phyloP scores from a whole-genome alignment of 305 asterid species.

The Fraxinus xanthoxyloides region DNA sequence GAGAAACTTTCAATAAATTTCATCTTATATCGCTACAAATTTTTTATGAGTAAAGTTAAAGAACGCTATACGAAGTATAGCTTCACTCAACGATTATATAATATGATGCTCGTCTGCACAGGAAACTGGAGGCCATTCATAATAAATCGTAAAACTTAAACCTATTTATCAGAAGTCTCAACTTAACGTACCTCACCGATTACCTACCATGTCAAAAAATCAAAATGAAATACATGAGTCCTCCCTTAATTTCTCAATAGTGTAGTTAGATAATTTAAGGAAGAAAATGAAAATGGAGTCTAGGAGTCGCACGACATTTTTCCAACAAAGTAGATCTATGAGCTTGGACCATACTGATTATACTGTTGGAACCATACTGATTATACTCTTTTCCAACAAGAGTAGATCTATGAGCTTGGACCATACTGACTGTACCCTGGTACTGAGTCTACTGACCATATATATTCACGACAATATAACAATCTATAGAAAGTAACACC shows the following conservation, averaged over 20 bases:
- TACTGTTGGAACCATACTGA: too few species aligned
- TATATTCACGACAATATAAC: background rate
- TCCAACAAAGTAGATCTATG: background rate
- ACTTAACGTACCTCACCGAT: background rate
- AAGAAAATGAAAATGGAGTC: background rate
- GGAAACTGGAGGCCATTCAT: background rate
- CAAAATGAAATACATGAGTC: background rate
- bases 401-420: background rate
- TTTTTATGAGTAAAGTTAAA: background rate
- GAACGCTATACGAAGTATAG: background rate
- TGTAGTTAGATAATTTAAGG: background rate
- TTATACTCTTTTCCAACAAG: background rate
- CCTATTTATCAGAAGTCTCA: background rate
- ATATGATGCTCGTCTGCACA: background rate
- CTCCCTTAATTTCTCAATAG: background rate
- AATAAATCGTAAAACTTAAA: background rate
- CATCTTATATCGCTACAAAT: background rate
- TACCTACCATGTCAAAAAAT: background rate
- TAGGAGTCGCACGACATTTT: background rate
- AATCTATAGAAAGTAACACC: background rate
- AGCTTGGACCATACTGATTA: background rate
- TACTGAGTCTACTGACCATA: background rate
- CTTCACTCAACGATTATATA: background rate
- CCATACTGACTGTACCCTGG: background rate
- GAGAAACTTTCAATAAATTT: background rate